Percentiles rank a stretch among this genome's conserved stretches.
Evolutionary conservation across 352 stramenopile species (phyloP).

Genomic region (Phytopythium kandeliae): DNA sequence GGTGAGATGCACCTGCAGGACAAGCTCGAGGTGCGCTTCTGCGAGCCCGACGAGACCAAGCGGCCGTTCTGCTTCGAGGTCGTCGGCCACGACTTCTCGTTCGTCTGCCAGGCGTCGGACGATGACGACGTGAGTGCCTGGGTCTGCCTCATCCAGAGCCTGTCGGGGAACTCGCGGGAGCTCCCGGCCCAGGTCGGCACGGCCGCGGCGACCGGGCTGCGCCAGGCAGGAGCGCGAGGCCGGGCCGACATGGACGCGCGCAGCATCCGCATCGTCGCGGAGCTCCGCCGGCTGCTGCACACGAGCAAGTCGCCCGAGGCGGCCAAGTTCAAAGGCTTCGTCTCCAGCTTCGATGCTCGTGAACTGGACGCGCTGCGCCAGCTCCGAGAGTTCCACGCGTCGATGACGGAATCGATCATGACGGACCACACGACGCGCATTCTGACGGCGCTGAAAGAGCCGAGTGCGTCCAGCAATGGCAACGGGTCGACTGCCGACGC

Average conservation of each 20-base stretch:
- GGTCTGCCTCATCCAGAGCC: slow-evolving; percentile 77
- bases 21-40: slow-evolving; percentile 62
- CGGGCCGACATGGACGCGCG: slow-evolving; percentile 45
- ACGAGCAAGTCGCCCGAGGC: slow-evolving; percentile 73
- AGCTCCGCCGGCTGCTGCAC: slow-evolving; percentile 68
- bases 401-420: slow-evolving; percentile 58
- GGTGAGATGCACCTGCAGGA: slow-evolving; percentile 76
- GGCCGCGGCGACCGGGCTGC: slow-evolving; percentile 23
- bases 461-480: slow-evolving; percentile 17
- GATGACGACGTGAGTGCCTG: slow-evolving; percentile 84
- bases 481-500: neutral
- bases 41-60: slow-evolving; percentile 76
- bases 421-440: slow-evolving; percentile 60
- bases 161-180: slow-evolving; percentile 38
- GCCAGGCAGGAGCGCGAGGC: slow-evolving; percentile 26
- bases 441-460: slow-evolving; percentile 43
- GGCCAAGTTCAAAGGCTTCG: slow-evolving; percentile 62
- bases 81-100: slow-evolving; percentile 55
- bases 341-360: slow-evolving; percentile 47
- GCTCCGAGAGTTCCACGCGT: slow-evolving; percentile 58
- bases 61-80: slow-evolving; percentile 85
- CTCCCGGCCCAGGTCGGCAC: slow-evolving; percentile 27
- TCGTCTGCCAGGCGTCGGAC: slow-evolving; percentile 72
- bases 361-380: slow-evolving; percentile 36
- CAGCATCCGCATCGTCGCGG: slow-evolving; percentile 79